phyloP scores from a whole-genome alignment of 2,329 filamentous ascomycete genomes.

The Ceratocystis cacaofunesta region DNA sequence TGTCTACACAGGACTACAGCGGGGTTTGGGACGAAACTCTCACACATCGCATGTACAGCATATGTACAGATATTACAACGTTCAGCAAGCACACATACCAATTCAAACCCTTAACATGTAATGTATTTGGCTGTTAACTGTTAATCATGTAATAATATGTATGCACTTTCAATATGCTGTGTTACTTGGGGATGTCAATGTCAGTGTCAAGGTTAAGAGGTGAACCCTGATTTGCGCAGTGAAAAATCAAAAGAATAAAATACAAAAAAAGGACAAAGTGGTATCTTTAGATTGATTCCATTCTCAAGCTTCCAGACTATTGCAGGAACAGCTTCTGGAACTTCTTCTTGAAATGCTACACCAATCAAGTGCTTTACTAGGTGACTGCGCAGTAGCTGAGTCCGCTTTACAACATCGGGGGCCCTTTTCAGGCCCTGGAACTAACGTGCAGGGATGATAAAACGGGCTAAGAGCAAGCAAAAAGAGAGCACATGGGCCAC shows the following conservation, averaged over 20 bases:
- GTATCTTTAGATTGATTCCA: neutral
- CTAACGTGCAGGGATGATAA: neutral
- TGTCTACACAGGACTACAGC: too few species aligned
- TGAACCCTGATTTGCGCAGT: neutral
- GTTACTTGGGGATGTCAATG: neutral
- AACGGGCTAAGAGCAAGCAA: neutral
- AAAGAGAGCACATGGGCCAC: slow-evolving; percentile 1
- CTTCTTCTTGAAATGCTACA: neutral
- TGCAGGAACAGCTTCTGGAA: neutral
- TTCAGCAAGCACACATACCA: too few species aligned
- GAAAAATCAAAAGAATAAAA: neutral
- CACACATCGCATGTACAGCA: too few species aligned
- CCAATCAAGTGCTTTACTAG: neutral
- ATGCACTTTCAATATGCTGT: neutral
- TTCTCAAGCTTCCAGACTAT: neutral
- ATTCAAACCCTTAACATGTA: too few species aligned
- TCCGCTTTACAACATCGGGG: neutral
- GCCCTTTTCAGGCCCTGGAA: neutral
- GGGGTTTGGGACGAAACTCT: too few species aligned
- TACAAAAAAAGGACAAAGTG: neutral
- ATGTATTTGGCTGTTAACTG: too few species aligned
- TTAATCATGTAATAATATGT: neutral
- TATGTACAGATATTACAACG: too few species aligned
- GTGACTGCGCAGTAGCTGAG: neutral
- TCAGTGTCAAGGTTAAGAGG: neutral